Evolutionary conservation across 1,284 basidiomycete species (phyloP).

Genomic region (Pseudozyma pruni): DNA sequence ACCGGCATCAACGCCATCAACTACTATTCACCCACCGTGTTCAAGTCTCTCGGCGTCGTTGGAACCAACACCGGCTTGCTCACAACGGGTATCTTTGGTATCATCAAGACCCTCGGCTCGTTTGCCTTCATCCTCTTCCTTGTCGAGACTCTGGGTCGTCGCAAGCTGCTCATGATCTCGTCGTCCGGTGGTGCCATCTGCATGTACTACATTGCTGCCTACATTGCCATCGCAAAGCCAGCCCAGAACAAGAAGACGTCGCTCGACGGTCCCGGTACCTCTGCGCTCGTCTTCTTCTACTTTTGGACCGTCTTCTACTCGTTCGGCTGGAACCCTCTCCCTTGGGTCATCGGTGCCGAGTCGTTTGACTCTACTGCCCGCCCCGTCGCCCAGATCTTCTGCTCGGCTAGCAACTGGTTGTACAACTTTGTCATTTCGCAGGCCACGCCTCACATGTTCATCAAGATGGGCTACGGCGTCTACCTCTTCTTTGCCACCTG

Average conservation of each 20-base stretch:
- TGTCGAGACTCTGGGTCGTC: conserved; percentile 76
- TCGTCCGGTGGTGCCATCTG: conserved; percentile 32
- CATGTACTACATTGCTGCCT: conserved; percentile 54
- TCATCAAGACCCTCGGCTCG: conserved; percentile 79
- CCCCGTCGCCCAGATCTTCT: conserved; percentile 81
- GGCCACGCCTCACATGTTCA: conserved; percentile 57
- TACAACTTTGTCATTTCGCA: conserved; percentile 76
- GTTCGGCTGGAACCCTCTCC: conserved; percentile 58
- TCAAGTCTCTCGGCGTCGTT: conserved; percentile 71
- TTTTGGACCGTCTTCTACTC: conserved; percentile 55
- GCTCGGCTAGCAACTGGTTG: conserved; percentile 83
- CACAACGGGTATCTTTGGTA: conserved; percentile 83
- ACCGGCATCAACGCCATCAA: conserved; percentile 63
- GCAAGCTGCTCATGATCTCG: conserved; percentile 69
- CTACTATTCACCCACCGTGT: conserved; percentile 72
- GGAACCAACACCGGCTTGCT: conserved; percentile 70
- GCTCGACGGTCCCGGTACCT: conserved; percentile 24
- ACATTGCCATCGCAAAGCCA: conserved; percentile 53
- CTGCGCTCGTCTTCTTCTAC: conserved; percentile 55
- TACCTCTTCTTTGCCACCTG: conserved; percentile 77
- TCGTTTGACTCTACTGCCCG: conserved; percentile 85
- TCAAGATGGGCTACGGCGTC: conserved; percentile 70
- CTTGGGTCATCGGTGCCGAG: conserved; percentile 70
- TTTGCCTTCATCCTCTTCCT: conserved; percentile 73
- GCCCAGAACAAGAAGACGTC: conserved; percentile 4